A percentile compares a stretch with the other conserved stretches of the same genome.
These are phyloP conservation scores for Lactarius indigo DNA, from an alignment of 768 basidiomycete species.

Conservation along the genomic window DNA sequence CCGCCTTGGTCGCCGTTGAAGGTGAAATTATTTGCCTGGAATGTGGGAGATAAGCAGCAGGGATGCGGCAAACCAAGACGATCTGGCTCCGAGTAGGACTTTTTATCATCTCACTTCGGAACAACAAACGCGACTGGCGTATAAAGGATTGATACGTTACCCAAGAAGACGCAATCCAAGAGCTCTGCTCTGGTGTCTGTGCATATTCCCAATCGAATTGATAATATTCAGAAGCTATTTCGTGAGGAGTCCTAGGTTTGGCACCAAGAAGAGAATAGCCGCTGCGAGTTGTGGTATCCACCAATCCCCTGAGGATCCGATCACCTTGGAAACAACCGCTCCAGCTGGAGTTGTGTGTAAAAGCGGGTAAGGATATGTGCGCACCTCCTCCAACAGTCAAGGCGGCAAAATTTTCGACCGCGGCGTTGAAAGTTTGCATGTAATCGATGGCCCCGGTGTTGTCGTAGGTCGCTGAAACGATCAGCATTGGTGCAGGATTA, in stretches of 20 bases:
- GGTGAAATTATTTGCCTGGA: constrained; percentile 62
- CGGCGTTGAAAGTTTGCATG: constrained; percentile 40
- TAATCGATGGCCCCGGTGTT: constrained; percentile 48
- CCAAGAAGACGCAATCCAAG: constrained; percentile 62
- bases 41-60: constrained; percentile 29
- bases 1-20: constrained; percentile 49
- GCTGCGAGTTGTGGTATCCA: constrained; percentile 52
- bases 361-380: background rate
- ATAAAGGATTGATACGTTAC: constrained; percentile 35
- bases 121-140: constrained; percentile 28
- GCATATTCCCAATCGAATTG: constrained; percentile 47
- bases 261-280: constrained; percentile 52
- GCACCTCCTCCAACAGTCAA: constrained; percentile 47
- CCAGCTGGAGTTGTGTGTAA: background rate
- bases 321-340: constrained; percentile 35
- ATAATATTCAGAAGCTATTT: constrained; percentile 55
- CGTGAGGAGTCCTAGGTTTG: constrained; percentile 43
- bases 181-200: constrained; percentile 60
- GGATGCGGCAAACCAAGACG: constrained; percentile 37
- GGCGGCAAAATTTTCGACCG: constrained; percentile 39
- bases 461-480: constrained; percentile 49
- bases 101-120: constrained; percentile 27
- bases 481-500: background rate
- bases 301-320: constrained; percentile 43
- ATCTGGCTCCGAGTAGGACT: constrained; percentile 37